Base-by-base conservation (phyloP, 2,329 filamentous ascomycete genomes). In the Penicillium capsulatum region DNA sequence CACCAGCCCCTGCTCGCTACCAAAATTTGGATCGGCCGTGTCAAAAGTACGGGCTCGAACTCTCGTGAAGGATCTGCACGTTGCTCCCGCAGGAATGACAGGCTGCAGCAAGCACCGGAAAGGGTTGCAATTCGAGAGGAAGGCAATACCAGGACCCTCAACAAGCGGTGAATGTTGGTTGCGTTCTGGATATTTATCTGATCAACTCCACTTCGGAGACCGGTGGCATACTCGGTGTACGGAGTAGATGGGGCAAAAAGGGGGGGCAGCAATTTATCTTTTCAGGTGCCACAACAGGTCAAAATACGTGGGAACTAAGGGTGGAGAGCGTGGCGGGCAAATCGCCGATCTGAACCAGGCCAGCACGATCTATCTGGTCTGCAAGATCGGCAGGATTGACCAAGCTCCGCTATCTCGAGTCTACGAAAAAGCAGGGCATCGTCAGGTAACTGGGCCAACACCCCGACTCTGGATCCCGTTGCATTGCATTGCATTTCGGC, bases 401-500 rank as follows among this genome's bases (percentile, higher is more conserved):
- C 37, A 17, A 17, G 28, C 28, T 28, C 7, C 5, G 10, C 26
- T 28, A 14, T n/a, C n/a, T n/a, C 19, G 19, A 22, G 19, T 22
- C 19, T 5, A 22, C n/a, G 19, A 22, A 22, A 22, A 22, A 11
- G 10, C 5, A 24, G 7, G 22, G 22, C 22, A n/a, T 30, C 27
- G 44, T 55, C 52, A 54, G 48, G 52, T 55, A 51, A 55, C 48
- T 48, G 34, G 8, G 9, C 14, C 17, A 38, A 26, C 36, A 50
- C 43, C 50, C n/a, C n/a, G n/a, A n/a, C n/a, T n/a, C n/a, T n/a
- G n/a, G n/a, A n/a, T n/a, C n/a, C n/a, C n/a, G n/a, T n/a, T n/a
- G n/a, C n/a, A n/a, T n/a, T 48, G 52, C 52, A 55, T 55, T 53
- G 52, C 52, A 53, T 28, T 6, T 55, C 54, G 52, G 37, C 46